Evolutionary conservation across 2,329 filamentous ascomycete species (phyloP).

Genomic region (Fusarium camptoceras): DNA sequence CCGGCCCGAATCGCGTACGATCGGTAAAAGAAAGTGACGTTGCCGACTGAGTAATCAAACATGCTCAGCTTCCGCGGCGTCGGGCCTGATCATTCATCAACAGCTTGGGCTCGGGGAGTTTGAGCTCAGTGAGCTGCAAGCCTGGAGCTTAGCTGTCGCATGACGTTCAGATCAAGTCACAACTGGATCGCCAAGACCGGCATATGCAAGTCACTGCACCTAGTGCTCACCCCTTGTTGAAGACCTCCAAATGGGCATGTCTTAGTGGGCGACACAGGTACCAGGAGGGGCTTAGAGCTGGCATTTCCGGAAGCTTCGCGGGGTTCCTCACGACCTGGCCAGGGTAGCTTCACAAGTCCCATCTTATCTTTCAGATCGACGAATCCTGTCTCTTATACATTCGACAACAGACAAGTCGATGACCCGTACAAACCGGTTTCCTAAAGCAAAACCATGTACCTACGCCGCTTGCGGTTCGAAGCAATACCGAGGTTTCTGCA

Average conservation of each 20-base stretch:
- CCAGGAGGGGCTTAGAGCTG: slow-evolving; percentile 13
- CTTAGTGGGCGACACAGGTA: slow-evolving; percentile 24
- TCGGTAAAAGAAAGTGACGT: slow-evolving; percentile 4
- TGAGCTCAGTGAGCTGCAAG: slow-evolving; percentile 15
- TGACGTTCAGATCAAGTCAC: slow-evolving; percentile 46
- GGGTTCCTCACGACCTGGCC: slow-evolving; percentile 10
- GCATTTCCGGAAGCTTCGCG: slow-evolving; percentile 27
- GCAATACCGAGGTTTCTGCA: slow-evolving; percentile 18
- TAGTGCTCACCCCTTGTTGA: slow-evolving; percentile 28
- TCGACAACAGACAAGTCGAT: slow-evolving; percentile 32
- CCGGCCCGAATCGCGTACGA: slow-evolving; percentile 31
- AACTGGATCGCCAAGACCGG: slow-evolving; percentile 29
- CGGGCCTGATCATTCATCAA: slow-evolving; percentile 15
- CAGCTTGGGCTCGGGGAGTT: slow-evolving; percentile 13
- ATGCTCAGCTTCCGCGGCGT: background rate
- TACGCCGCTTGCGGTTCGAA: slow-evolving; percentile 8
- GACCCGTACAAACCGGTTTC: slow-evolving; percentile 39
- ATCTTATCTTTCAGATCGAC: slow-evolving; percentile 31
- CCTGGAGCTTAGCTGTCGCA: slow-evolving; percentile 20
- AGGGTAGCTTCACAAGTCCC: slow-evolving; percentile 23
- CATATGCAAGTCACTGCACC: slow-evolving; percentile 37
- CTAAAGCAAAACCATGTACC: background rate
- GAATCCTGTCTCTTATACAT: slow-evolving; percentile 33
- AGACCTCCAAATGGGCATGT: slow-evolving; percentile 18
- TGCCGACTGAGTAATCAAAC: slow-evolving; percentile 9